These are phyloP conservation scores for Dendrostoma leiphaemia DNA, from an alignment of 2,329 filamentous ascomycete species.

Conservation along the genomic window DNA sequence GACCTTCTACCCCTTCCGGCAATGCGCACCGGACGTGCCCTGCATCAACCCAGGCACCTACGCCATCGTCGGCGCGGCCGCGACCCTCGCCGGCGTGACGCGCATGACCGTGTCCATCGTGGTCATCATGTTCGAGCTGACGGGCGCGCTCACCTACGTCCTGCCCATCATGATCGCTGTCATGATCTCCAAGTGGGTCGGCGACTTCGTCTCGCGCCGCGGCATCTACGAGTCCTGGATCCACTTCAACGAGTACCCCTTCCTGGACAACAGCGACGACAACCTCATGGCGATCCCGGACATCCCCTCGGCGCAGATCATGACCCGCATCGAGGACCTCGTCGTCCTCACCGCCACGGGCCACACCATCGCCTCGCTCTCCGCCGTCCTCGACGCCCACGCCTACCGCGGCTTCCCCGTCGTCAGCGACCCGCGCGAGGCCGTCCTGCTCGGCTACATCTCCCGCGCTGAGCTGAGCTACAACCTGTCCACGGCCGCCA, in stretches of 20 bases:
- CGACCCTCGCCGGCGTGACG: slow-evolving; percentile 89
- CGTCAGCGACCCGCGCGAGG: slow-evolving; percentile 72
- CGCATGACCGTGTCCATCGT: slow-evolving; percentile 98
- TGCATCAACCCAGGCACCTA: slow-evolving; percentile 96
- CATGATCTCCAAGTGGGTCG: slow-evolving; percentile 98
- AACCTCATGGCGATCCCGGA: slow-evolving; percentile 62
- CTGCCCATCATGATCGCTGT: slow-evolving; percentile 98
- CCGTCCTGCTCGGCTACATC: slow-evolving; percentile 87
- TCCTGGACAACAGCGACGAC: slow-evolving; percentile 88
- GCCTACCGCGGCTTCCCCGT: slow-evolving; percentile 90
- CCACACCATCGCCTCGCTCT: slow-evolving; percentile 79
- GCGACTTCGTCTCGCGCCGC: slow-evolving; percentile 86
- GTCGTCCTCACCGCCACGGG: slow-evolving; percentile 83
- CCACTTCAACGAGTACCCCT: slow-evolving; percentile 91
- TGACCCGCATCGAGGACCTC: slow-evolving; percentile 90
- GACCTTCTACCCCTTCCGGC: slow-evolving; percentile 70
- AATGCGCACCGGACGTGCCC: slow-evolving; percentile 79
- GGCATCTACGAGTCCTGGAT: slow-evolving; percentile 99
- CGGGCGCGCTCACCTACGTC: slow-evolving; percentile 91
- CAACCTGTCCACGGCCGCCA: slow-evolving; percentile 66
- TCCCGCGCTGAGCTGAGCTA: slow-evolving; percentile 85
- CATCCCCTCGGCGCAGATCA: slow-evolving; percentile 80
- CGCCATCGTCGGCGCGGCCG: slow-evolving; percentile 92
- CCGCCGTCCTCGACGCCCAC: slow-evolving; percentile 67
- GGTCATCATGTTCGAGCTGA: slow-evolving; percentile 99